Evolutionary conservation across 352 stramenopile species (phyloP), one percentile per base, ranked within the genome.

Genomic region (Phytophthora cryptogea): DNA sequence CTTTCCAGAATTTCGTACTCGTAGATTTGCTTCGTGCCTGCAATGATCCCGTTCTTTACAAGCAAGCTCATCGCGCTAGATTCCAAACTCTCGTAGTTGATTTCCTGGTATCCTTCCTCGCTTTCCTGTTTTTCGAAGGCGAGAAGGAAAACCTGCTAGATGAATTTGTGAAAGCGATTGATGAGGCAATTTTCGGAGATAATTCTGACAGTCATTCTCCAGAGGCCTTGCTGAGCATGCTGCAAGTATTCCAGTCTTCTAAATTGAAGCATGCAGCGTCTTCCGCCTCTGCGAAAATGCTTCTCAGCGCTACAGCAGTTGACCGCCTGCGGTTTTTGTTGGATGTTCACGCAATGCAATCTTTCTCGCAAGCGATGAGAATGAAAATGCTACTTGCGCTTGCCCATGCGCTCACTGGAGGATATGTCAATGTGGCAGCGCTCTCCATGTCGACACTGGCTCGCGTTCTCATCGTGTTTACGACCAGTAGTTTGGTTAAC

Each of bases 21-120:
- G 43, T 63, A 9, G 55, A 70, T 8, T 48, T 94, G 27, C 49
- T 94, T 28, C 74, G 64, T 14, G 61, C 76, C 3, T 74, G 66
- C 16, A 94, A 93, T 51, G 82, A 93, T 36, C 82, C 81, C 11
- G 59, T 90, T 32, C 74, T 94, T 43, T 93, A 86, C 73, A 92
- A 90, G 61, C 85, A 71, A 35, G 44, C 60, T n/a, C 66, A 62
- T 65, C 73, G 59, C 26, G 62, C 39, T 41, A 64, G 39, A 10
- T 78, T 88, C 48, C 73, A 84, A 48, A 13, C 51, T 33, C 43
- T 70, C 7, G 42, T 82, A 10, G 54, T 55, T 7, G 43, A 59
- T 8, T 88, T 86, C 41, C 35, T 88, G 11, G 66, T 61, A 11
- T 53, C 56, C 8, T 88, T 74, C 16, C 41, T 85, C 3, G 35